Evolutionary conservation across 371 early-diverging fungal species (phyloP).

Genomic region (Mycotypha africana): DNA sequence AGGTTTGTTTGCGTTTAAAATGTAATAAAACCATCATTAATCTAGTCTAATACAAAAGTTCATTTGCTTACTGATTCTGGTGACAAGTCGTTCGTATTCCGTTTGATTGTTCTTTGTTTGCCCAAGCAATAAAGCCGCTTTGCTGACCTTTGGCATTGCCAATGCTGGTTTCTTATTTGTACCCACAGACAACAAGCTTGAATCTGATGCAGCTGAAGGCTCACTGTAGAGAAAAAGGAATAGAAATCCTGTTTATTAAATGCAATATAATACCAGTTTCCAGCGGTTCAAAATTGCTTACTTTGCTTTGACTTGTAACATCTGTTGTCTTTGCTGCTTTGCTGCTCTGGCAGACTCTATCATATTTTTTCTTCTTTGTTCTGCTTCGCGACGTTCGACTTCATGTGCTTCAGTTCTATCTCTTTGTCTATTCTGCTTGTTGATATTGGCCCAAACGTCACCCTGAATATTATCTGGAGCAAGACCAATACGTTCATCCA

Average conservation of each 20-base stretch:
- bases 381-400: conserved; percentile 24
- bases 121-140: conserved; percentile 17
- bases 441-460: conserved; percentile 50
- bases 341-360: conserved; percentile 16
- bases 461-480: conserved; percentile 18
- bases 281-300: no score
- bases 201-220: no score
- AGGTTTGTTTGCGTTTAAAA: no score
- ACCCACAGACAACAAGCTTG: conserved; percentile 4
- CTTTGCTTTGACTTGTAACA: no score
- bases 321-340: no score
- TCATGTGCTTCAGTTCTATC: conserved; percentile 33
- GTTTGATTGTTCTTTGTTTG: conserved; percentile 20
- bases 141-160: conserved; percentile 12
- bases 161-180: conserved; percentile 3
- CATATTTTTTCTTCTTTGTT: conserved; percentile 25
- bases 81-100: conserved; percentile 21
- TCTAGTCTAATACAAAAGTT: no score
- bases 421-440: conserved; percentile 38
- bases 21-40: no score
- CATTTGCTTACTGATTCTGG: no score
- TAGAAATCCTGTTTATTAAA: no score
- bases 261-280: no score
- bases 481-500: conserved; percentile 27
- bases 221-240: no score